These are phyloP conservation scores for Talaromyces sp. DNA, from an alignment of 2,329 filamentous ascomycete species.

Conservation along the genomic window DNA sequence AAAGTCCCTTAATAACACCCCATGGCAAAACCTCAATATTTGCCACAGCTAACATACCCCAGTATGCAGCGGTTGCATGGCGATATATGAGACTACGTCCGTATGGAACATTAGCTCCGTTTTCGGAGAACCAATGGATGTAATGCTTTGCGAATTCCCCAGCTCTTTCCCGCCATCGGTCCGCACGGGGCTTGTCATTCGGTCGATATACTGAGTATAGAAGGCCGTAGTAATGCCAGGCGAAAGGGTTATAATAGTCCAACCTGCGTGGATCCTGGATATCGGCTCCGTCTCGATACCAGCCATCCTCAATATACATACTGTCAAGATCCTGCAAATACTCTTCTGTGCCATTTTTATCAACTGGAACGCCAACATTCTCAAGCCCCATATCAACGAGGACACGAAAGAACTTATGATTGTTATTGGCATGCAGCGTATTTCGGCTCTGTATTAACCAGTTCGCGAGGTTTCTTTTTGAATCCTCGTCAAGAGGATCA, in stretches of 20 bases:
- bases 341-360: not conserved
- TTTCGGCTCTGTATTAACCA: not conserved
- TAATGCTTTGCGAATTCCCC: conserved; percentile 13
- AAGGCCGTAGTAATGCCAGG: conserved; percentile 3
- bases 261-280: not conserved
- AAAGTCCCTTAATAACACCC: conserved; percentile 8
- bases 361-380: not conserved
- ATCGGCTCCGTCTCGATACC: conserved; percentile 3
- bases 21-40: conserved; percentile 9
- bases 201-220: not conserved
- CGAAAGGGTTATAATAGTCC: conserved; percentile 6
- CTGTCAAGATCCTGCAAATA: conserved; percentile 1
- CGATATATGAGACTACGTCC: conserved; percentile 14
- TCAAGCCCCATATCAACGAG: not conserved
- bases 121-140: conserved; percentile 13
- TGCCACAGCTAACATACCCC: conserved; percentile 13
- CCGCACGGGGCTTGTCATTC: not conserved
- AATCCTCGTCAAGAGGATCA: conserved; percentile 8
- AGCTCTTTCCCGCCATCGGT: conserved; percentile 11
- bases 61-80: conserved; percentile 15
- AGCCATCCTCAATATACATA: conserved; percentile 3
- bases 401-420: conserved; percentile 3
- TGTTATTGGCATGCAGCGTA: conserved; percentile 1
- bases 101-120: conserved; percentile 10
- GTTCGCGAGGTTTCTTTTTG: conserved; percentile 13